Base-by-base conservation (phyloP, 2,329 filamentous ascomycete species). In the Fonsecaea multimorphosa region DNA sequence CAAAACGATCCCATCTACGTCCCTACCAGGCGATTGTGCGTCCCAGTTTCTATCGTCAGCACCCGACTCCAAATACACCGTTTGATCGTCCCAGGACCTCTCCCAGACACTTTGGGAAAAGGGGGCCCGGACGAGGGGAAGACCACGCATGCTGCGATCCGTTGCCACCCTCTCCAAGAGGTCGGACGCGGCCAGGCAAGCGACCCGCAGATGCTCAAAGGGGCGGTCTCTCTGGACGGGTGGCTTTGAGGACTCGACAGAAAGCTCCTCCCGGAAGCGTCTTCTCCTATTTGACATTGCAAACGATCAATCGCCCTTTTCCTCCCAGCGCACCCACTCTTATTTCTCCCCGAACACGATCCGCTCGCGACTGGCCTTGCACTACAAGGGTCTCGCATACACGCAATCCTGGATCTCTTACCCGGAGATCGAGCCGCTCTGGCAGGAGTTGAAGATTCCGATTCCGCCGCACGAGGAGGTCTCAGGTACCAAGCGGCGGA, bases 281-380 rank as follows among this genome's bases (percentile, higher is more conserved):
- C 58, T 60, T 19, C 16, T 60, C 22, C 58, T 64, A 31, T 64
- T 64, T 46, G 61, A 64, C 24, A 64, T 64, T 19, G 34, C 55
- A 2, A 58, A 31, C 54, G 36, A 54, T 12, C 38, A 46, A 14
- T 29, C 51, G 12, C 51, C 51, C 6, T 62, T 44, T 11, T 58
- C 56, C 22, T 19, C 49, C 22, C 40, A 49, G 16, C 36, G 38
- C 27, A 31, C 1, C 22, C 56, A 58, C 11, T 6, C 32, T 22
- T 55, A 49, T 1, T 61, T 61, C 49, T 64, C 61, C 16, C 61
- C 61, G n/a, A 64, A 64, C 55, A 64, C 61, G 31, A 40, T 64
- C 40, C 61, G 61, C 11, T 38, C 61, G 16, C 55, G 61, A 11
- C n/a, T 64, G 61, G 54, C 61, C n/a, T 38, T 64, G 14, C 54